A percentile compares a stretch with the other conserved stretches of the same genome.
These are phyloP conservation scores for Tritrichomonas foetus DNA, from an alignment of 208 protist species.

Conservation along the genomic window DNA sequence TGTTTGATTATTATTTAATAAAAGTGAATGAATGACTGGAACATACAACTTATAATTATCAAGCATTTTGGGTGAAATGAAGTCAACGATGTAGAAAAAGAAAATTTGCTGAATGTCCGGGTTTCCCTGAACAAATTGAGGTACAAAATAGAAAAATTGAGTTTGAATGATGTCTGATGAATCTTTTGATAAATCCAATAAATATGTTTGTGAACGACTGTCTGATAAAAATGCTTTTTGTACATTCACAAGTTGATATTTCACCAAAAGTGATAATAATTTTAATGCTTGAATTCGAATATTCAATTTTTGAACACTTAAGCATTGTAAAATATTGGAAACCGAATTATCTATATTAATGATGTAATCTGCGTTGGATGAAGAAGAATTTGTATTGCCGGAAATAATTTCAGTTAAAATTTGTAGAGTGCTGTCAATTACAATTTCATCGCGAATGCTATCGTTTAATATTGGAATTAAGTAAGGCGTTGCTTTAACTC, in stretches of 20 bases:
- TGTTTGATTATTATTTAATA: neutral
- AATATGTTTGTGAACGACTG: neutral
- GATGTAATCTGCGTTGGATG: neutral
- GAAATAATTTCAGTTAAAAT: neutral
- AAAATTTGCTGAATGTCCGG: neutral
- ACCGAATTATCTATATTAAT: neutral
- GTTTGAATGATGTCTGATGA: neutral
- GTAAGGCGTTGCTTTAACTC: neutral
- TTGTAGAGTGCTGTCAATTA: neutral
- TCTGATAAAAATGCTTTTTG: neutral
- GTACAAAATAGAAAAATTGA: neutral
- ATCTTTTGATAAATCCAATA: neutral
- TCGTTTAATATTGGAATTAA: neutral
- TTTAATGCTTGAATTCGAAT: neutral
- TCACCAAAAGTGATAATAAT: neutral
- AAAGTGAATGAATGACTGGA: neutral
- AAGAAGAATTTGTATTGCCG: neutral
- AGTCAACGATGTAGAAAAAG: neutral
- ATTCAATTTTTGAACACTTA: neutral
- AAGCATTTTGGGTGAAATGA: neutral
- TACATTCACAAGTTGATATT: neutral
- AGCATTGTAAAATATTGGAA: neutral
- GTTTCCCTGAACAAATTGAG: neutral
- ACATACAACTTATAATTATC: neutral
- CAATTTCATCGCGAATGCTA: neutral